These are phyloP conservation scores for Pugionium cornutum DNA, from an alignment of 345 rosid species.

Conservation along the genomic window DNA sequence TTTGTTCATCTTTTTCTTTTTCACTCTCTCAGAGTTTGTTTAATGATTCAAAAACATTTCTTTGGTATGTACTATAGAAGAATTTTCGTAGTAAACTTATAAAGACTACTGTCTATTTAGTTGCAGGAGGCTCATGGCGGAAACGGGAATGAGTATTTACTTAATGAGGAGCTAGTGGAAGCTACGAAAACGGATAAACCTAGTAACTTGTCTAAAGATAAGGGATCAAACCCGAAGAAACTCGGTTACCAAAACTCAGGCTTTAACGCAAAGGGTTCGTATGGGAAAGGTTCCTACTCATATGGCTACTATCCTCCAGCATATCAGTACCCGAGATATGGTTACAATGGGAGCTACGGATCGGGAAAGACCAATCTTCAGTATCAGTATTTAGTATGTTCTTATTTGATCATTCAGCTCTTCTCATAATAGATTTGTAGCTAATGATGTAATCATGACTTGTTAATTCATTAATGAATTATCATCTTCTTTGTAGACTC, in stretches of 20 bases:
- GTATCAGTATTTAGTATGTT: slow-evolving; percentile 47
- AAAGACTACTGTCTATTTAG: slow-evolving; percentile 19
- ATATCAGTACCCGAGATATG: slow-evolving; percentile 54
- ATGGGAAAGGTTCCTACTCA: slow-evolving; percentile 43
- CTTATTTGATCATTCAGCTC: not conserved
- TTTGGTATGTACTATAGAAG: slow-evolving; percentile 47
- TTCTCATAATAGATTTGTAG: not conserved
- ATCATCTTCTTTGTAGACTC: slow-evolving; percentile 35
- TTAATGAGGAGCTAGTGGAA: slow-evolving; percentile 13
- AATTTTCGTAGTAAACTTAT: slow-evolving; percentile 40
- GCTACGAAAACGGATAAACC: slow-evolving; percentile 36
- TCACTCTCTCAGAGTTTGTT: too few species aligned
- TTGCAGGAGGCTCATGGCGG: slow-evolving; percentile 38
- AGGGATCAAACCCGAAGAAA: slow-evolving; percentile 44
- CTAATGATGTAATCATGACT: not conserved
- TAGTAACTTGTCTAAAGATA: slow-evolving; percentile 43
- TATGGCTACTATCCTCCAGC: slow-evolving; percentile 41
- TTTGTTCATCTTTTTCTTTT: too few species aligned
- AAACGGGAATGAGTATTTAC: slow-evolving; percentile 22
- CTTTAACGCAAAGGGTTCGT: slow-evolving; percentile 44
- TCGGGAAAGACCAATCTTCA: slow-evolving; percentile 55
- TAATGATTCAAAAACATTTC: slow-evolving; percentile 15
- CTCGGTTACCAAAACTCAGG: slow-evolving; percentile 47
- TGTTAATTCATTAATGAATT: not conserved
- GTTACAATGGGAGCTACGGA: slow-evolving; percentile 50